Evolutionary conservation across 2,329 filamentous ascomycete genomes (phyloP).

Genomic region (Xylariaceae sp.): DNA sequence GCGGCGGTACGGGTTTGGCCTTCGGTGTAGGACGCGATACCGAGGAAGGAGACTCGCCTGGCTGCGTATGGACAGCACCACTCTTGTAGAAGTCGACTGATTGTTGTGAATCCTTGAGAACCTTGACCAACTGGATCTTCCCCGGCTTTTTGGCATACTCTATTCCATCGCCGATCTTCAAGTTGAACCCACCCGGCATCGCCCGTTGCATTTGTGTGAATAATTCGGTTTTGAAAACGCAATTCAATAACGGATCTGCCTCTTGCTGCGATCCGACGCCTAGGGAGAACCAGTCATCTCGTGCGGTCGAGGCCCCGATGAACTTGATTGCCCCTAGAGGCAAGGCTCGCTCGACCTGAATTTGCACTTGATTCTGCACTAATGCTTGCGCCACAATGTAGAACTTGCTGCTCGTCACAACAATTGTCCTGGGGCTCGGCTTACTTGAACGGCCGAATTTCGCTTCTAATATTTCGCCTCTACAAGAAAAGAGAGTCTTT

Average conservation of each 20-base stretch:
- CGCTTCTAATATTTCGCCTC: constrained; percentile 82
- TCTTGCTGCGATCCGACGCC: constrained; percentile 88
- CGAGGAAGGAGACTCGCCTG: constrained; percentile 79
- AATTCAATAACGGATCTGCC: constrained; percentile 88
- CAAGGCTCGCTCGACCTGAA: constrained; percentile 76
- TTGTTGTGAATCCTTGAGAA: constrained; percentile 77
- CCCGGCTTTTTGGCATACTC: constrained; percentile 98
- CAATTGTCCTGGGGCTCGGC: constrained; percentile 75
- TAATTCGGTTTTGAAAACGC: constrained; percentile 93
- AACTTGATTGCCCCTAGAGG: constrained; percentile 86
- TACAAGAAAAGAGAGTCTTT: constrained; percentile 80
- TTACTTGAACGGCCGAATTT: constrained; percentile 98
- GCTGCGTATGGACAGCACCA: constrained; percentile 78
- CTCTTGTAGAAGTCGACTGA: constrained; percentile 89
- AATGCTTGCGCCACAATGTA: constrained; percentile 85
- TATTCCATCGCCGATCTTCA: constrained; percentile 80
- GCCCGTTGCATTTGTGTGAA: constrained; percentile 84
- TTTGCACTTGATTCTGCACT: constrained; percentile 76
- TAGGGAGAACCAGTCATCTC: constrained; percentile 96
- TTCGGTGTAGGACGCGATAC: constrained; percentile 81
- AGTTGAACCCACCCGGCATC: constrained; percentile 73
- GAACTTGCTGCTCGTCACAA: constrained; percentile 81
- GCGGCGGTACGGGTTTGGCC: constrained; percentile 77
- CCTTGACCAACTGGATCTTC: constrained; percentile 85
- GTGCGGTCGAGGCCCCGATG: constrained; percentile 72